Base-by-base conservation (phyloP, 2,329 filamentous ascomycete genomes). In the Metarhizium humberi region DNA sequence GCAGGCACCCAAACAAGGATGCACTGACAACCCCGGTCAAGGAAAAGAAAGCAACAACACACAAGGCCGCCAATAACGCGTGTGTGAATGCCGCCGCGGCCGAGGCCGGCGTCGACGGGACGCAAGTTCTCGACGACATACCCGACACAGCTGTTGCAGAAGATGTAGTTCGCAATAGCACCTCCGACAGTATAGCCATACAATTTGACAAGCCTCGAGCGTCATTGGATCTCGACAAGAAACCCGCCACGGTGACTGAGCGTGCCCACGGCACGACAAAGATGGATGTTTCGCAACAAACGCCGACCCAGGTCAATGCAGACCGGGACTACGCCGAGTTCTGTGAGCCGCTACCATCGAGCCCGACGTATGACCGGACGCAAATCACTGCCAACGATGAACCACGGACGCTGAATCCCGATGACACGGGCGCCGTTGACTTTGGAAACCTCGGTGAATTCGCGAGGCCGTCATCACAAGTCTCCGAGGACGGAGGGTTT, bases 251-350 rank as follows among this genome's bases (percentile, higher is more conserved):
- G 34, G 34, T 20, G 40, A 20, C 55, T 51, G 48, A 42, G 30
- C 46, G 16, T 42, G 48, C 4, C 18, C 51, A 52, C 11, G 40
- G 42, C 51, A 43, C 5, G 13, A 29, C 47, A 43, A 57, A 68
- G 52, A 78, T 74, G 69, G 71, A 77, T 36, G 68, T 66, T n/a
- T 79, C 77, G 11, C 75, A 78, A 45, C 73, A 77, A 55, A 79
- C 79, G 10, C 76, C 77, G 1, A 84, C 80, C 1, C 80, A 84
- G 65, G 70, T 74, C 56, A 84, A 84, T 59, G 74, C 77, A 48
- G 78, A 73, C 50, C 76, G 80, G 42, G 80, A 81, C 66, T 84
- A 84, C 60, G 75, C 76, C 68, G 73, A 59, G 71, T 77, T 66
- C 57, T 69, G 60, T 56, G 58, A 65, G 11, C 51, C 66, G 32